Percentiles rank a stretch among this genome's conserved stretches.
Evolutionary conservation across 768 basidiomycete species (phyloP).

Genomic region (Phanerochaete sordida): DNA sequence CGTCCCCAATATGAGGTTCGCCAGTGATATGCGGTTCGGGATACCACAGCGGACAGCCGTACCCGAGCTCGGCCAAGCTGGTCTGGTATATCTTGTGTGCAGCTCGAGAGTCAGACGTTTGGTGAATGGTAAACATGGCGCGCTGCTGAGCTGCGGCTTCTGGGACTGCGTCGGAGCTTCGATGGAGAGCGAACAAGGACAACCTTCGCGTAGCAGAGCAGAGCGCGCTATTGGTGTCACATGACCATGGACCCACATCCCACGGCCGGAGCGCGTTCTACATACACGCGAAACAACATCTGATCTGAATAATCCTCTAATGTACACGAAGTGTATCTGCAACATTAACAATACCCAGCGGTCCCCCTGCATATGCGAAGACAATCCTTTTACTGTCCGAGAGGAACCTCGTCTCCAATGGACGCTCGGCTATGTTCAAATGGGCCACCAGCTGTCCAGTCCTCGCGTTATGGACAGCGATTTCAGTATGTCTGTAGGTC

Average conservation of each 20-base stretch:
- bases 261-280: too few relatives aligned
- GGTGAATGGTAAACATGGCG: neutral
- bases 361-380: neutral
- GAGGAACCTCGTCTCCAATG: neutral
- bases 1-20: conserved; percentile 1
- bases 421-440: neutral
- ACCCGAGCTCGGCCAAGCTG: neutral
- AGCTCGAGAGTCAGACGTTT: neutral
- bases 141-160: too few relatives aligned
- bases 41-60: neutral
- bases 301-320: too few relatives aligned
- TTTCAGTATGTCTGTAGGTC: neutral
- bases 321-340: neutral
- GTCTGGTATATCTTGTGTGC: neutral
- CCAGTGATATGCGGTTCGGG: neutral
- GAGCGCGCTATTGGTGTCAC: too few relatives aligned
- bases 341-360: neutral
- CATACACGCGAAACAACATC: too few relatives aligned
- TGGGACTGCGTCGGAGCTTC: too few relatives aligned
- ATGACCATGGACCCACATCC: too few relatives aligned
- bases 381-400: conserved; percentile 11
- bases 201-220: too few relatives aligned
- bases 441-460: neutral
- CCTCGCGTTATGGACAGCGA: neutral
- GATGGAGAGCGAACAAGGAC: too few relatives aligned